These are phyloP conservation scores for Metarhizium brunneum DNA, from an alignment of 2,329 filamentous ascomycete genomes.

Conservation along the genomic window DNA sequence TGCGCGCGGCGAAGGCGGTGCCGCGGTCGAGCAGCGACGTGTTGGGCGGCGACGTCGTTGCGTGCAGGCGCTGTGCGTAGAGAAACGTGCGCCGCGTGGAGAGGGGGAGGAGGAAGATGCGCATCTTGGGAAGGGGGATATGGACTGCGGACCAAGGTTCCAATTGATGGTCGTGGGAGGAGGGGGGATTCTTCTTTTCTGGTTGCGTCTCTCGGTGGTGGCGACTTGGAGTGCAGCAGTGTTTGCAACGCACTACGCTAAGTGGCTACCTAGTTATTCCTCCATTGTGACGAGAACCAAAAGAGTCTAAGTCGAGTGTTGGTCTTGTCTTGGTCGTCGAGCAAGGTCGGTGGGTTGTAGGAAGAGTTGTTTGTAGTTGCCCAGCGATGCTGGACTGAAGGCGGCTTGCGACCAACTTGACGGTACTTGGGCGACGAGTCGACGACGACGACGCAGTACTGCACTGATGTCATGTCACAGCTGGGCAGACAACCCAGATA, in stretches of 20 bases:
- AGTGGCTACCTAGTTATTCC: not conserved
- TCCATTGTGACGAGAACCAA: not conserved
- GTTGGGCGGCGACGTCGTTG: conserved; percentile 36
- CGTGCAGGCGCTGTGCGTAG: conserved; percentile 73
- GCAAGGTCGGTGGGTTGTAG: too few relatives aligned
- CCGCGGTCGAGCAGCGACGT: conserved; percentile 56
- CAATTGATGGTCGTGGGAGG: too few relatives aligned
- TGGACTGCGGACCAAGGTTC: not conserved
- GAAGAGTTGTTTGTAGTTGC: too few relatives aligned
- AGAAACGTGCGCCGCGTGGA: conserved; percentile 85
- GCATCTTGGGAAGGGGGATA: conserved; percentile 49
- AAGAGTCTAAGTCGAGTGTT: not conserved
- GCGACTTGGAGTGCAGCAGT: not conserved
- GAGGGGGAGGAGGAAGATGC: conserved; percentile 86
- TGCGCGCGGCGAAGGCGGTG: conserved; percentile 60
- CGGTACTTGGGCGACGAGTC: too few relatives aligned
- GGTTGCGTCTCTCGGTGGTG: not conserved
- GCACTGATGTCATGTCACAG: too few relatives aligned
- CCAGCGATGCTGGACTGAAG: too few relatives aligned
- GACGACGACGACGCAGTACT: too few relatives aligned
- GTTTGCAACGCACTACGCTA: not conserved
- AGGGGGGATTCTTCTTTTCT: not conserved
- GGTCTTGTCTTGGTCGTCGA: not conserved
- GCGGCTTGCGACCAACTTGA: too few relatives aligned
- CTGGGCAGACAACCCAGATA: too few relatives aligned